These are phyloP conservation scores for Collybia sp. DNA, from an alignment of 768 basidiomycete genomes.

Conservation along the genomic window DNA sequence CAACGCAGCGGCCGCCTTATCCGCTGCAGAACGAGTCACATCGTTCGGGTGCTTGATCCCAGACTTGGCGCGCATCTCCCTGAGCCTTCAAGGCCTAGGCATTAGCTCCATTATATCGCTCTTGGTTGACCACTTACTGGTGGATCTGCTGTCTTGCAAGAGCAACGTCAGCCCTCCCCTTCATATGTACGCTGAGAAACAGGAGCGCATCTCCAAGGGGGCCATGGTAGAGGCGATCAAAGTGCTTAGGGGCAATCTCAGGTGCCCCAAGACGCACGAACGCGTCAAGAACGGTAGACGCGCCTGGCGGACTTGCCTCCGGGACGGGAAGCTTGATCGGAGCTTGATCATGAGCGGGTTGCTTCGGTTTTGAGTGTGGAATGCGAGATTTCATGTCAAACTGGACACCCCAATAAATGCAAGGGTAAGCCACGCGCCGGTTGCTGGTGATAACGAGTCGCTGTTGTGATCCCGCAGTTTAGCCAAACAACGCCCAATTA, in stretches of 20 bases:
- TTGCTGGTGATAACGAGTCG: no score
- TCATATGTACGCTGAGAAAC: constrained; percentile 13
- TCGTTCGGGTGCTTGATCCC: constrained; percentile 4
- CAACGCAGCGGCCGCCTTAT: constrained; percentile 2
- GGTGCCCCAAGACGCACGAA: constrained; percentile 12
- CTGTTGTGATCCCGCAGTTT: no score
- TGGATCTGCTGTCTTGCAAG: constrained; percentile 7
- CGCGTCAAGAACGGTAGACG: constrained; percentile 2
- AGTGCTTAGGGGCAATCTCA: constrained; percentile 8
- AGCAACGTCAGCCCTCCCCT: constrained; percentile 10
- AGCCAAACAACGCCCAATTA: no score
- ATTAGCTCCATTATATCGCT: not conserved
- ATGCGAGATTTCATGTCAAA: constrained; percentile 8
- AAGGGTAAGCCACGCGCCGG: no score
- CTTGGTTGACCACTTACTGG: constrained; percentile 4
- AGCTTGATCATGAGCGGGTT: not conserved
- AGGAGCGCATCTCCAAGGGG: constrained; percentile 9
- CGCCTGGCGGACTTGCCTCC: not conserved
- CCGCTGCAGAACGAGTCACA: constrained; percentile 2
- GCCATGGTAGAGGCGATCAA: constrained; percentile 11
- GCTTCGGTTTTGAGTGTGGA: constrained; percentile 2
- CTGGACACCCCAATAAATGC: not conserved
- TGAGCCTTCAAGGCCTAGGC: not conserved
- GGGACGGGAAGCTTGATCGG: not conserved
- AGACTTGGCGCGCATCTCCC: constrained; percentile 6